Evolutionary conservation across 2,329 filamentous ascomycete genomes (phyloP).

Genomic region (Pseudocercospora pini-densiflorae): DNA sequence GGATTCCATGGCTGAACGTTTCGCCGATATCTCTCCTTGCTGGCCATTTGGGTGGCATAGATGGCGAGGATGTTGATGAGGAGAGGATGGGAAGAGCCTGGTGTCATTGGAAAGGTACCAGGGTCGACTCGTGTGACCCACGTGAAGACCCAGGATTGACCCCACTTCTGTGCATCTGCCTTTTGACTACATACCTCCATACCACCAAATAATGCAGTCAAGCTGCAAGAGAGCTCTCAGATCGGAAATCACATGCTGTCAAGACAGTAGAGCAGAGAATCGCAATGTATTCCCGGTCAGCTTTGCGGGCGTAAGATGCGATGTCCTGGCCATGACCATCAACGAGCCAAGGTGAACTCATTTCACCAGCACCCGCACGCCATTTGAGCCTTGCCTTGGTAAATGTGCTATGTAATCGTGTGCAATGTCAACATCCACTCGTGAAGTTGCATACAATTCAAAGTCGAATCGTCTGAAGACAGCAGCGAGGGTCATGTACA

Average conservation of each 20-base stretch:
- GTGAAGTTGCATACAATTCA: conserved; percentile 22
- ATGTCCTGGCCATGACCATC: too few relatives aligned
- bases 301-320: too few relatives aligned
- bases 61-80: background rate
- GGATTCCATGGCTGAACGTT: conserved; percentile 9
- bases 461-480: conserved; percentile 22
- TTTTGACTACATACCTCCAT: background rate
- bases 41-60: background rate
- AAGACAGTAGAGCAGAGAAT: too few relatives aligned
- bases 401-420: conserved; percentile 13
- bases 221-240: too few relatives aligned
- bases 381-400: background rate
- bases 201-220: too few relatives aligned
- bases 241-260: too few relatives aligned
- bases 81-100: background rate
- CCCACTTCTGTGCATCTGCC: background rate
- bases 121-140: background rate
- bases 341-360: too few relatives aligned
- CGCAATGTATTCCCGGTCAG: too few relatives aligned
- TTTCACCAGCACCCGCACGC: background rate
- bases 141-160: background rate
- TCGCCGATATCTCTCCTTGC: conserved; percentile 3
- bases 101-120: background rate
- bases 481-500: conserved; percentile 26
- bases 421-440: conserved; percentile 17